Evolutionary conservation across 139 green algal species (phyloP).

Genomic region (Limnomonas spitsbergensis): DNA sequence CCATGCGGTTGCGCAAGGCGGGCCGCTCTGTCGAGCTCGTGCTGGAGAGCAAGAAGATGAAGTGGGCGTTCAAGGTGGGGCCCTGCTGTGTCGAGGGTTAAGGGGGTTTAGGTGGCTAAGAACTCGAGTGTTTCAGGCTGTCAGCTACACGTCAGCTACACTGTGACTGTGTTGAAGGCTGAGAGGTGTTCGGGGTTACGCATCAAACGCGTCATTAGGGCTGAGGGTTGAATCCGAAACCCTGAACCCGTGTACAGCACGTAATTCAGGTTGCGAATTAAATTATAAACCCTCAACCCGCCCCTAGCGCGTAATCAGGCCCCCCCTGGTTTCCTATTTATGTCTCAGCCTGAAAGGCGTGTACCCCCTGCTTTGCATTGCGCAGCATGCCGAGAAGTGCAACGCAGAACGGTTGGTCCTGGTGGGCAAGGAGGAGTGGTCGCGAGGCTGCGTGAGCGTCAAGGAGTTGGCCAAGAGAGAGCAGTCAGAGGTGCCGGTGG

Average conservation of each 20-base stretch:
- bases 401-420: conserved; percentile 71
- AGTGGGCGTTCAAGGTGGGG: conserved; percentile 78
- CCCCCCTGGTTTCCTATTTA: background rate
- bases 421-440: conserved; percentile 80
- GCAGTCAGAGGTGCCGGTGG: conserved; percentile 73
- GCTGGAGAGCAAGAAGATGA: conserved; percentile 90
- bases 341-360: background rate
- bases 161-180: no score
- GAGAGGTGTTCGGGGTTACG: no score
- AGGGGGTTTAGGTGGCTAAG: background rate
- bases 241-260: no score
- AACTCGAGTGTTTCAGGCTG: background rate
- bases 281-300: no score
- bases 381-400: conserved; percentile 61
- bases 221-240: no score
- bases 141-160: no score
- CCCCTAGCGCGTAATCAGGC: background rate
- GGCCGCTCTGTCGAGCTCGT: conserved; percentile 88
- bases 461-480: conserved; percentile 75
- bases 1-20: conserved; percentile 55
- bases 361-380: background rate
- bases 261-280: no score
- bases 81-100: background rate
- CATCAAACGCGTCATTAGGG: no score
- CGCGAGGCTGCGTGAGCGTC: conserved; percentile 68